These are phyloP conservation scores for Neofusicoccum laricinum DNA, from an alignment of 2,329 filamentous ascomycete genomes.

Conservation along the genomic window DNA sequence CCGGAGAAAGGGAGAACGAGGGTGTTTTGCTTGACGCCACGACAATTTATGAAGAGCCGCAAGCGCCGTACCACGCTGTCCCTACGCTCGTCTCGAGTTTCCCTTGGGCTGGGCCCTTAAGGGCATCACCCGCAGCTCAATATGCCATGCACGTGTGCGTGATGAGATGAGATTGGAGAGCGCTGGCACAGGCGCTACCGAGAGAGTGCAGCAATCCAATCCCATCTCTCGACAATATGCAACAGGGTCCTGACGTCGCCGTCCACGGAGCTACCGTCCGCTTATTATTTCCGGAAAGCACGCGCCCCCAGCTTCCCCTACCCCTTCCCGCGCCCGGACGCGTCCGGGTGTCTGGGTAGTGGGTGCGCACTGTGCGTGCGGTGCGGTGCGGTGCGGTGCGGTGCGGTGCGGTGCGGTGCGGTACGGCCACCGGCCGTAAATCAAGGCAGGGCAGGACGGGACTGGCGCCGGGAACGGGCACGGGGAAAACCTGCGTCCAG, in stretches of 20 bases:
- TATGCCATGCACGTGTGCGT: conserved; percentile 6
- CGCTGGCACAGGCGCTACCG: background rate
- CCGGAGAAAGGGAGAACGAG: background rate
- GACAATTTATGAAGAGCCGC: conserved; percentile 6
- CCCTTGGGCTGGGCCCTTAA: background rate
- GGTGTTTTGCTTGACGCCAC: conserved; percentile 10
- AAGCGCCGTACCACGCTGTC: background rate
- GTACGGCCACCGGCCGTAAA: conserved; percentile 8
- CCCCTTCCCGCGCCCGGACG: background rate
- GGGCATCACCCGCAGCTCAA: background rate
- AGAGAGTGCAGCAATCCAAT: conserved; percentile 2
- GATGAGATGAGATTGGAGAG: background rate
- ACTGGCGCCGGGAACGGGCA: conserved; percentile 8
- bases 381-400: background rate
- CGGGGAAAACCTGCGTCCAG: background rate
- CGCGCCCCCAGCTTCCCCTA: background rate
- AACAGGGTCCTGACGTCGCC: background rate
- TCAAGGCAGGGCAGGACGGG: conserved; percentile 7
- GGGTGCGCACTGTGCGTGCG: too few species aligned
- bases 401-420: too few species aligned
- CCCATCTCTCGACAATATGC: background rate
- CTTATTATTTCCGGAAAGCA: conserved; percentile 11
- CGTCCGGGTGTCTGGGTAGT: background rate
- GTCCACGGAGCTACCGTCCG: background rate
- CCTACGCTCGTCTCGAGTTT: background rate